Base-by-base conservation (phyloP, 1,284 basidiomycete species). In the Leccinum colubrinum region DNA sequence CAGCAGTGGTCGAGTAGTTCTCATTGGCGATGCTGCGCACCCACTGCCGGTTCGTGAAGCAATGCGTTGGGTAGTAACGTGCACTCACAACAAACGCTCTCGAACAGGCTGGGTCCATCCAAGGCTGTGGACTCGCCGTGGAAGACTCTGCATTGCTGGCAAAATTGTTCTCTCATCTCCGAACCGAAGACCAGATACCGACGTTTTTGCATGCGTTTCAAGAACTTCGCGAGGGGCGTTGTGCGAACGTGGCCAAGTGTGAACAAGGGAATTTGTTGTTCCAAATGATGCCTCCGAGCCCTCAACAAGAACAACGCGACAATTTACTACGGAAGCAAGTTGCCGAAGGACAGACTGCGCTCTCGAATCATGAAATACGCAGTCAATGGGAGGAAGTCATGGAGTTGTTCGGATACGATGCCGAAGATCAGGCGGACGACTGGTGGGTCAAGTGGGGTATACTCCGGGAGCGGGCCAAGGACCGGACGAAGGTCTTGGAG, bases 131-230 rank as follows among this genome's bases (percentile, higher is more conserved):
- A 7, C 79, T 87, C 71, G 74, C 79, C 6, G 68, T 86, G 4
- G 86, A 87, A 71, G 86, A 87, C 63, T 83, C 78, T 3, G 83
- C 83, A 2, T 81, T 83, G 6, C 77, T 87, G 6, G 86, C 79
- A 17, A 81, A 80, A 51, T 72, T 88, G 4, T 86, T 88, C 70
- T 81, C 82, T 6, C 83, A 85, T 68, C 72, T 88, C 3, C 73
- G 73, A 56, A 67, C 73, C 1, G 66, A 72, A n/a, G 80, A 81
- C 17, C 85, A 88, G 64, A 84, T 87, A 65, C 65, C 68, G 1
- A 75, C 68, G 33, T 81, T 86, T 67, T 74, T 87, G 6, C 74
- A 76, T 62, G 85, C 83, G 0, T 79, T 84, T 62, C 79, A 84
- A 65, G 82, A 85, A 59, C 72, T 86, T 11, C 78, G 81, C 12